A percentile compares a stretch with the other conserved stretches of the same genome.
These are phyloP conservation scores for Lactarius quietus DNA, from an alignment of 768 basidiomycete genomes.

Conservation along the genomic window DNA sequence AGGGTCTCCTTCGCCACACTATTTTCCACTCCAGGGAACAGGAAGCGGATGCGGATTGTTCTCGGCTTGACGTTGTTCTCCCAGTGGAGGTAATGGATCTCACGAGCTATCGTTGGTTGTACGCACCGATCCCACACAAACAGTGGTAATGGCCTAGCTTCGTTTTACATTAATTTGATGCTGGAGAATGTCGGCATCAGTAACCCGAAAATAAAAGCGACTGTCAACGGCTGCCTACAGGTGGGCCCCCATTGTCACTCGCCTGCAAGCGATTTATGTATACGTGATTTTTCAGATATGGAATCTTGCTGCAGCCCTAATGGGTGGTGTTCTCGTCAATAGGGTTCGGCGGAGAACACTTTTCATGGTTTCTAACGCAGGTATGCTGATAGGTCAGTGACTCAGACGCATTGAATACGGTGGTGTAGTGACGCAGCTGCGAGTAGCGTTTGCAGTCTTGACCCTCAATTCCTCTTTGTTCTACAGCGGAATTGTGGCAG, in stretches of 20 bases:
- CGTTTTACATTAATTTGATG: slow-evolving; percentile 70
- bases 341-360: slow-evolving; percentile 63
- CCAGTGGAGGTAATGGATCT: slow-evolving; percentile 60
- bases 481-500: slow-evolving; percentile 31
- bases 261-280: not conserved
- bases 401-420: not conserved
- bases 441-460: slow-evolving; percentile 53
- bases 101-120: not conserved
- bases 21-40: slow-evolving; percentile 62
- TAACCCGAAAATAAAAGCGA: slow-evolving; percentile 48
- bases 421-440: not conserved
- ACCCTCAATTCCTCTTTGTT: slow-evolving; percentile 45
- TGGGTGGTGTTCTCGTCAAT: slow-evolving; percentile 63
- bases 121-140: not conserved
- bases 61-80: slow-evolving; percentile 65
- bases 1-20: slow-evolving; percentile 50
- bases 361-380: slow-evolving; percentile 61
- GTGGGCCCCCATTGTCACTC: slow-evolving; percentile 29
- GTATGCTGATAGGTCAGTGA: slow-evolving; percentile 50
- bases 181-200: slow-evolving; percentile 62
- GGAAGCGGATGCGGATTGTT: slow-evolving; percentile 63
- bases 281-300: slow-evolving; percentile 41
- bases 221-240: slow-evolving; percentile 62
- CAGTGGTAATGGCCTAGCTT: slow-evolving; percentile 66
- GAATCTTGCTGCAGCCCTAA: slow-evolving; percentile 58